Conservation (phyloP, 192 early-diverging fungal genomes). For the Bifiguratus adelaidae region DNA sequence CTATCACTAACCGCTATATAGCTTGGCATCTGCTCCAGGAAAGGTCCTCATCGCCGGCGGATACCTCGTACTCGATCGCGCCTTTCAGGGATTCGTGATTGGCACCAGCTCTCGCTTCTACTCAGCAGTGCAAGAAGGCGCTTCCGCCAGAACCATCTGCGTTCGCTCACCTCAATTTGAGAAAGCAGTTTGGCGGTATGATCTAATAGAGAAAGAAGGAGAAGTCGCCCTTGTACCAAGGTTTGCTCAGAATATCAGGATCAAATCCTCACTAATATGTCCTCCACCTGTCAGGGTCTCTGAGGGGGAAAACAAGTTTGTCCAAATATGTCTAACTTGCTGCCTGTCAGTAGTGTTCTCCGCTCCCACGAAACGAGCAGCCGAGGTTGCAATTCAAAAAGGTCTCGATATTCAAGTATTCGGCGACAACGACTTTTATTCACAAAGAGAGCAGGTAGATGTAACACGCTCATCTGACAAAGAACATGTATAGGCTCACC, state of each 20-base stretch:
- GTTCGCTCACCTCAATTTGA: constrained; percentile 81
- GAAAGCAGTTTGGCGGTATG: constrained; percentile 75
- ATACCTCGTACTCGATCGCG: constrained; percentile 84
- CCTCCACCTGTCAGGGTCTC: background rate
- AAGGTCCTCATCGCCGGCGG: constrained; percentile 92
- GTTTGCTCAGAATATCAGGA: constrained; percentile 6
- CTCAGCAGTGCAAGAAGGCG: constrained; percentile 35
- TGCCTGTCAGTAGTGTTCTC: constrained; percentile 28
- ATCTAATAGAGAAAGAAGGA: constrained; percentile 3
- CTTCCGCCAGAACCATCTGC: constrained; percentile 21
- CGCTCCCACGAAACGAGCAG: too few species aligned
- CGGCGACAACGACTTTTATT: constrained; percentile 99
- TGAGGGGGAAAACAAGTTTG: constrained; percentile 46
- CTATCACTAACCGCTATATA: too few species aligned
- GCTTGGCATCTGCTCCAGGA: constrained; percentile 81
- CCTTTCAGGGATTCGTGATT: constrained; percentile 72
- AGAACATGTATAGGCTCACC: background rate
- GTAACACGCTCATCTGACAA: background rate
- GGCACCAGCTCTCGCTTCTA: constrained; percentile 82
- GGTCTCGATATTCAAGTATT: constrained; percentile 68
- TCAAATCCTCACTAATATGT: background rate
- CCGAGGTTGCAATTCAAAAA: too few species aligned
- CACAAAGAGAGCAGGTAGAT: constrained; percentile 74
- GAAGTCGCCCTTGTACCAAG: constrained; percentile 24
- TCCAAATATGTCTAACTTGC: constrained; percentile 42